Base-by-base conservation (phyloP, 2,329 filamentous ascomycete species). In the Arthrobotrys megalospora region DNA sequence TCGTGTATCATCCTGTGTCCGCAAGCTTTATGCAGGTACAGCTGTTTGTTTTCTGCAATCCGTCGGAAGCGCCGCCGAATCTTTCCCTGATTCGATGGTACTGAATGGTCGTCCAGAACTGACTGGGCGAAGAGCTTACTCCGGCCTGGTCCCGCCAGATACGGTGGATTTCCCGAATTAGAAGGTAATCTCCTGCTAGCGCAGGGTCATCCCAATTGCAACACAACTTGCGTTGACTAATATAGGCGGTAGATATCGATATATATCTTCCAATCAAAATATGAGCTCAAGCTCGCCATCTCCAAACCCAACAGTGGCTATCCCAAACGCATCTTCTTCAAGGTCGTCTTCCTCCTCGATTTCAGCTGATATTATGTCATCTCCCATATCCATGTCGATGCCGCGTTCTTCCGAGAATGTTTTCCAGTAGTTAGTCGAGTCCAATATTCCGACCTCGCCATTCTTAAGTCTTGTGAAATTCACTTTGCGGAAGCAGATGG, bases 401-500 rank as follows among this genome's bases (percentile, higher is more conserved):
- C 47, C 65, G 24, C 55, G 64, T 16, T 38, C 32, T 24, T 50
- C 63, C 6, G 68, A 36, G 28, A 69, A 70, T 2, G 36, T 19
- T 47, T 50, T 69, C 72, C 72, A 76, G n/a, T 52, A 48, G 48
- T 62, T 76, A 8, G 32, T 65, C 3, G 64, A 69, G 10, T 55
- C 41, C 8, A 73, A 21, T 8, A 24, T 41, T 6, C 48, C 65
- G 55, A 41, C 47, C 28, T 34, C 38, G 34, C 41, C 24, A 43
- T 34, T 52, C 16, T 28, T 63, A 1, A 69, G n/a, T 4, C 52
- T 48, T 16, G 47, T 69, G 36, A 70, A 28, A 16, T 63, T 76
- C 0, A 76, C 55, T 24, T 55, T 69, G 6, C 72, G 72, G 8
- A 52, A 76, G 32, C 72, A 76, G n/a, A 69, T 69, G 2, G 72